Evolutionary conservation across 2,329 filamentous ascomycete genomes (phyloP).

Genomic region (Apiospora marii): DNA sequence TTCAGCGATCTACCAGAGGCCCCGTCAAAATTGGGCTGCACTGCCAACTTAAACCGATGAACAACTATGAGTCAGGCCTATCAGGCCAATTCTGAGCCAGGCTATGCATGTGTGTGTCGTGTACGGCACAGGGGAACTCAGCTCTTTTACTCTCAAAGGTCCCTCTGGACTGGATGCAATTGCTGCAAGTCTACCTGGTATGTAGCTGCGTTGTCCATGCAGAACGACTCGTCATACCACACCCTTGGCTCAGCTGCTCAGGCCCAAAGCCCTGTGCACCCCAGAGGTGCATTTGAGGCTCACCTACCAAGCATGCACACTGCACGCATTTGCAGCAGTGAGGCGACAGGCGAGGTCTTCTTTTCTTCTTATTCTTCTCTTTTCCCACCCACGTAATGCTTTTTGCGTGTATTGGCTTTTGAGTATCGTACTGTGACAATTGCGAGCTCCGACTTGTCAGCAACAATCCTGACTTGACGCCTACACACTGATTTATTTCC

Average conservation of each 20-base stretch:
- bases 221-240: neutral
- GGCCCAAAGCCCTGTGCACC: neutral
- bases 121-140: neutral
- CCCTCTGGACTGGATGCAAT: neutral
- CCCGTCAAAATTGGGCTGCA: constrained; percentile 7
- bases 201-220: neutral
- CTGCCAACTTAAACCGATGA: neutral
- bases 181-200: neutral
- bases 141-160: neutral
- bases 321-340: neutral
- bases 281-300: neutral
- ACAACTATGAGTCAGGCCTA: constrained; percentile 10
- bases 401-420: too few relatives aligned
- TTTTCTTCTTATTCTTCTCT: neutral
- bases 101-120: neutral
- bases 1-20: neutral
- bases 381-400: neutral
- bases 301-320: neutral
- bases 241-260: neutral
- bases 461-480: too few relatives aligned
- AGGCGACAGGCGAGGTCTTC: neutral
- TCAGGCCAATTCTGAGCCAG: neutral
- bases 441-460: too few relatives aligned
- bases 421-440: too few relatives aligned
- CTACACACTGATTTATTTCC: too few relatives aligned